Base-by-base conservation (phyloP, 192 early-diverging fungal genomes). In the Umbelopsis ramanniana region DNA sequence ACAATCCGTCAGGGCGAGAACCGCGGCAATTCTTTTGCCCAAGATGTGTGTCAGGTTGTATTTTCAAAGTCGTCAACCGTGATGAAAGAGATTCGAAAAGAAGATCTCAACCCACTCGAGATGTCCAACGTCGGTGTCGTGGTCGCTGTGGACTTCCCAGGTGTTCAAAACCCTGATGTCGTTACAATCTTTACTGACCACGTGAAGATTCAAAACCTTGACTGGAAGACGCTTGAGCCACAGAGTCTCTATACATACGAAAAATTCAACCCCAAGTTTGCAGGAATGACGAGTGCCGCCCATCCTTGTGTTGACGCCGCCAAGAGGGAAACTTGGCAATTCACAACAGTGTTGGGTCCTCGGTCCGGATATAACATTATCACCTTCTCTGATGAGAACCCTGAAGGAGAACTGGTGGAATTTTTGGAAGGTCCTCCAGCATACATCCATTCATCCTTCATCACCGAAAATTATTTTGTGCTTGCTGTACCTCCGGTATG, bases 371-470 rank as follows among this genome's bases (percentile, higher is more conserved):
- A 63, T n/a, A 63, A 63, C 7, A 17, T 63, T 29, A 19, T 63
- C 17, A 37, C 33, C 14, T 38, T 63, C n/a, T 37, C 57, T 0
- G 33, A 63, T 35, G 57, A 29, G 17, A 63, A 37, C 6, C 57
- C 57, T 63, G 57, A 63, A 37, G 57, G 57, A 3, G 57, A 63
- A 37, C 57, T 63, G 33, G 57, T 63, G 4, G 33, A 17, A 3
- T 63, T 63, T 29, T 11, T 63, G 15, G 14, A 29, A 2, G 57
- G 33, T 11, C 23, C 23, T 6, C 15, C 57, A 17, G 57, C 57
- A 6, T 63, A 63, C 17, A 63, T 63, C 17, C 57, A 63, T 37
- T 63, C 57, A 14, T 63, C 57, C 14, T 63, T 63, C 57, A 29
- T 63, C 11, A 63, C 57, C 11, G 57, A 63, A 14, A 38, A 63